Conservation (phyloP, 2,329 filamentous ascomycete genomes). For the Juglanconis sp. region DNA sequence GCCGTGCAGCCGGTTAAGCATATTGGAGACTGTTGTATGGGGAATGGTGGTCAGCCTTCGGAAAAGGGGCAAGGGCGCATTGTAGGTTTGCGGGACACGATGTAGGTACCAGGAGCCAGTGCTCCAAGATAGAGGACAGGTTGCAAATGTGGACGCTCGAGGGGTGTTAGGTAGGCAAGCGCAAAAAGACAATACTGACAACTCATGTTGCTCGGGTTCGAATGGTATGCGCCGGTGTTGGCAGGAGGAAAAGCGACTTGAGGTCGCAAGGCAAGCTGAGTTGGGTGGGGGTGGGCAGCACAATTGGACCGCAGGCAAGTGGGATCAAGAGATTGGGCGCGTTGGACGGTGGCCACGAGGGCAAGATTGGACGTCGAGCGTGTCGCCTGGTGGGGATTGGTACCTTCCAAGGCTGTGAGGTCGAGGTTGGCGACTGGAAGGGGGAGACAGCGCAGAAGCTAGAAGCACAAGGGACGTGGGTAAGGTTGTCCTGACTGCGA, state of each 20-base stretch:
- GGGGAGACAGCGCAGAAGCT: neutral
- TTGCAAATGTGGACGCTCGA: neutral
- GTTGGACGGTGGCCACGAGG: neutral
- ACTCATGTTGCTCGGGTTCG: conserved; percentile 32
- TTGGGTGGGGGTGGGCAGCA: neutral
- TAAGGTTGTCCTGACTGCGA: neutral
- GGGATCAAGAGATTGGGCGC: neutral
- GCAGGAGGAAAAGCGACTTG: conserved; percentile 2
- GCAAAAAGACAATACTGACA: conserved; percentile 31
- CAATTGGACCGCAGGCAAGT: neutral
- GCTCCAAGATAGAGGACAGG: neutral
- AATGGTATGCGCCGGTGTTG: neutral
- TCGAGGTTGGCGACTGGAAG: neutral
- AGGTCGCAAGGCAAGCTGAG: neutral
- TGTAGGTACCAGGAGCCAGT: neutral
- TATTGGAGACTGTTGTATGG: conserved; percentile 64
- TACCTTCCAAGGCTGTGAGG: neutral
- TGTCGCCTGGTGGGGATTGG: neutral
- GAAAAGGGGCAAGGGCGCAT: neutral
- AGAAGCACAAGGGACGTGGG: neutral
- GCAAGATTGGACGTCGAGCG: neutral
- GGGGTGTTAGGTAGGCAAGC: neutral
- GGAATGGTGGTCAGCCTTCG: conserved; percentile 14
- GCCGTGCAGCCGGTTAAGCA: conserved; percentile 94
- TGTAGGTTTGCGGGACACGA: neutral